A percentile compares a stretch with the other conserved stretches of the same genome.
Evolutionary conservation across 2,329 filamentous ascomycete genomes (phyloP).

Genomic region (Pseudogymnoascus sp.): DNA sequence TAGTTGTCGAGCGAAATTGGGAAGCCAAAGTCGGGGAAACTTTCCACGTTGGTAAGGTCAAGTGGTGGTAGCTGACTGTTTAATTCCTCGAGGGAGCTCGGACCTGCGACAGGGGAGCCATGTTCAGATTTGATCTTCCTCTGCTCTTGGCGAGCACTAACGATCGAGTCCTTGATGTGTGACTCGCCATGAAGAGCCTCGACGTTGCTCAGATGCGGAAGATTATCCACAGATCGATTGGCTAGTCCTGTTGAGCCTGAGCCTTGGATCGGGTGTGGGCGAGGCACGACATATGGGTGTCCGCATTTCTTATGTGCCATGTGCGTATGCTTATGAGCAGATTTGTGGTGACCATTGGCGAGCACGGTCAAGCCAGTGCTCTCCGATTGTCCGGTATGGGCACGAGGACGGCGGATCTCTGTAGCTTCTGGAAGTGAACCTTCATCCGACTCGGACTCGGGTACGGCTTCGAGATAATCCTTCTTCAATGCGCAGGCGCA

Average conservation of each 20-base stretch:
- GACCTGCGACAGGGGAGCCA: conserved; percentile 49
- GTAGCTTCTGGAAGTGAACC: conserved; percentile 37
- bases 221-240: conserved; percentile 40
- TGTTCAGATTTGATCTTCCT: conserved; percentile 55
- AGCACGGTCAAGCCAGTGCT: conserved; percentile 49
- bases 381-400: conserved; percentile 55
- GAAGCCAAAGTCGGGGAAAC: conserved; percentile 38
- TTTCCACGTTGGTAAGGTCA: conserved; percentile 51
- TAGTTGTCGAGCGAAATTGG: conserved; percentile 45
- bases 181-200: conserved; percentile 33
- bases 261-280: conserved; percentile 49
- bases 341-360: conserved; percentile 58
- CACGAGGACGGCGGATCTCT: conserved; percentile 44
- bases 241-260: conserved; percentile 43
- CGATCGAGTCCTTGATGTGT: conserved; percentile 32
- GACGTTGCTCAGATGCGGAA: conserved; percentile 35
- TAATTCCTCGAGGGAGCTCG: conserved; percentile 40
- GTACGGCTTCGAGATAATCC: conserved; percentile 56
- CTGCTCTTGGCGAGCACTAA: conserved; percentile 33
- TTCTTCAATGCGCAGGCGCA: conserved; percentile 61
- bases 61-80: conserved; percentile 49
- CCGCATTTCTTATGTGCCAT: conserved; percentile 51
- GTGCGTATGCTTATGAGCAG: conserved; percentile 53
- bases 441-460: conserved; percentile 54
- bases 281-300: conserved; percentile 50